A percentile compares a stretch with the other conserved stretches of the same genome.
phyloP scores from a whole-genome alignment of 805 yeast genomes.

The Barnettozyma populi region DNA sequence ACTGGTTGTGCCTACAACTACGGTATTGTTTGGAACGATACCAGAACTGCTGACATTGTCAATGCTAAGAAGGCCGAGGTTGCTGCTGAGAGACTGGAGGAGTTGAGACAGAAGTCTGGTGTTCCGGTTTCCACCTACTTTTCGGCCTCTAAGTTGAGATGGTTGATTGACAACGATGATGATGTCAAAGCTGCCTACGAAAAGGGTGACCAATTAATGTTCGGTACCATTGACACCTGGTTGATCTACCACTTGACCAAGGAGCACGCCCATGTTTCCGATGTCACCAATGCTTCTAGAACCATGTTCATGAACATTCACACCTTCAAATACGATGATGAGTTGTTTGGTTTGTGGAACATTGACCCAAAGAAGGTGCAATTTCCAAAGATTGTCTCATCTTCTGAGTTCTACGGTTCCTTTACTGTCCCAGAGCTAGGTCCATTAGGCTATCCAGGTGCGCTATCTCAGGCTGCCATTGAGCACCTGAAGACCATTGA shows the following conservation, averaged over 20 bases:
- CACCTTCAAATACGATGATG: conserved; percentile 69
- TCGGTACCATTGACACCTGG: conserved; percentile 96
- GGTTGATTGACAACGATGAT: conserved; percentile 81
- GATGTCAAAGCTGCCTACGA: conserved; percentile 63
- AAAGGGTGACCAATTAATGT: conserved; percentile 72
- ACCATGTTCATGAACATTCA: conserved; percentile 85
- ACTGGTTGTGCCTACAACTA: conserved; percentile 81
- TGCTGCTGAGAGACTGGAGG: conserved; percentile 49
- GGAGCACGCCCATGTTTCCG: conserved; percentile 69
- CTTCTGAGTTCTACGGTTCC: conserved; percentile 73
- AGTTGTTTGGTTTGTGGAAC: conserved; percentile 72
- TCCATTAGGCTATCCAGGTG: conserved; percentile 44
- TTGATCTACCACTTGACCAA: conserved; percentile 76
- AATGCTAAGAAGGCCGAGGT: conserved; percentile 51
- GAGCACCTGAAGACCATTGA: conserved; percentile 44
- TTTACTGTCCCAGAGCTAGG: conserved; percentile 57
- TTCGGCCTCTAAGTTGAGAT: conserved; percentile 81
- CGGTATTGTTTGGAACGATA: conserved; percentile 96
- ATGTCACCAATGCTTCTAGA: conserved; percentile 87
- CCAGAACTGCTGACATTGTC: conserved; percentile 73
- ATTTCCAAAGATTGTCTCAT: conserved; percentile 73
- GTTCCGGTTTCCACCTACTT: conserved; percentile 88
- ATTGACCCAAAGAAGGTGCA: conserved; percentile 60
- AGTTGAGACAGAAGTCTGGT: conserved; percentile 65
- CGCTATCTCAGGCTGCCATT: conserved; percentile 46